Base-by-base conservation (phyloP, 2,329 filamentous ascomycete species). In the Aspergillus jensenii region DNA sequence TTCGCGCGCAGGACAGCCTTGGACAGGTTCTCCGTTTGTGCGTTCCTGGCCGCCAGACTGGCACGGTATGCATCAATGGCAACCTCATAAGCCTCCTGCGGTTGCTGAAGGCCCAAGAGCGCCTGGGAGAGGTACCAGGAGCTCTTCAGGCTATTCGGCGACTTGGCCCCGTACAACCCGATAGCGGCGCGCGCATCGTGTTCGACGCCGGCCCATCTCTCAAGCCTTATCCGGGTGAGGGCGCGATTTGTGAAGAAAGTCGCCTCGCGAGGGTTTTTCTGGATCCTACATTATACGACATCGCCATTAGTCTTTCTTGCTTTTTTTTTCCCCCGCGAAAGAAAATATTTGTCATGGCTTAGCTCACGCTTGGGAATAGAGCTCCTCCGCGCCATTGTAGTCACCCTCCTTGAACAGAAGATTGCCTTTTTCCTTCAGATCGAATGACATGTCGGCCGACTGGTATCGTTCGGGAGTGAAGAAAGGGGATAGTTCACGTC, bases 241-340 rank as follows among this genome's bases (percentile, higher is more conserved):
- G 92, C 90, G 54, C 93, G 90, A 77, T 97, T 98, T 40, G 91
- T 93, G 77, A 92, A 97, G 51, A 96, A 83, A 31, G 89, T 81
- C 1, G 89, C 85, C 71, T 96, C 95, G 55, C 80, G 83, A 4
- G 90, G 83, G 74, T 96, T 90, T 70, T 87, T 86, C 67, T 90
- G 86, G 66, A 96, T 92, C 41, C 88, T 91, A 31, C 11, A 65
- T 31, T 11, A 41, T 27, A 7, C 33, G 41, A 2, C 11, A 12
- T 27, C 23, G 45, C 47, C 31, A n/a, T 44, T 56, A 39, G 39
- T 50, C 46, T 56, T 47, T 41, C 9, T 31, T 31, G 27, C 27
- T 9, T 8, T 31, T 31, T 31, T 31, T 31, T 17, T 17, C 17
- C 9, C 9, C 27, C 27, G 23, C 27, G 8, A n/a, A 27, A 39